Base-by-base conservation (phyloP, 257 asterid genomes). In the Primulina tabacum region DNA sequence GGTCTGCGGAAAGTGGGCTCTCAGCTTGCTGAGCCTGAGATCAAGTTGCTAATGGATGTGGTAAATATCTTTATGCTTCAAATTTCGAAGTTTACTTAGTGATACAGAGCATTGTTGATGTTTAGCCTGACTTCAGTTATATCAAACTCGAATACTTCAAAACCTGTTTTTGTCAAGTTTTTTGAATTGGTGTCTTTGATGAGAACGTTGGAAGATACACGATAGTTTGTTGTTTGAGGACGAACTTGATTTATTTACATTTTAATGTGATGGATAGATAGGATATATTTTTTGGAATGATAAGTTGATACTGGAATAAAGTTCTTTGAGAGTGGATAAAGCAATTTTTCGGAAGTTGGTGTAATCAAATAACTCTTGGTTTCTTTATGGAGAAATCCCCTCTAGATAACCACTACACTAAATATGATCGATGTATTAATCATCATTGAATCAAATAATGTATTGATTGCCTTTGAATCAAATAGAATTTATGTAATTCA, bases 21-120 rank as follows among this genome's bases (percentile, higher is more conserved):
- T 64, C 83, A 86, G 34, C 68, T 86, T 61, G 84, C 82, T 73
- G 91, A 86, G 60, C 73, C 68, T 35, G 91, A 86, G 78, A 82
- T 86, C 52, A 85, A 87, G 35, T 84, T 83, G 67, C 87, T 86
- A 64, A 86, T 86, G 91, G 91, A 86, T 76, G 91, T 85, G 50
- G 91, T 86, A 77, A 77, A 10, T 47, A 47, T 47, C 18, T 14
- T 14, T 47, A 47, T 47, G 6, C 55, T 47, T 47, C 7, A 47
- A 40, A 11, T 40, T 40, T 10, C 17, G 17, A 40, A 40, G 17
- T 40, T 40, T 40, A 40, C 52, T 40, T 40, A 17, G 52, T 35
- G 43, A 35, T 35, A 28, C 8, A 35, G 10, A 35, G 11, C 9
- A 6, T 35, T 35, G 9, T 10, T 40, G 17, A 40, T 40, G 17